Percentiles rank a stretch among this genome's conserved stretches.
These are phyloP conservation scores for Mortierella hygrophila DNA, from an alignment of 192 early-diverging fungal genomes.

Conservation along the genomic window DNA sequence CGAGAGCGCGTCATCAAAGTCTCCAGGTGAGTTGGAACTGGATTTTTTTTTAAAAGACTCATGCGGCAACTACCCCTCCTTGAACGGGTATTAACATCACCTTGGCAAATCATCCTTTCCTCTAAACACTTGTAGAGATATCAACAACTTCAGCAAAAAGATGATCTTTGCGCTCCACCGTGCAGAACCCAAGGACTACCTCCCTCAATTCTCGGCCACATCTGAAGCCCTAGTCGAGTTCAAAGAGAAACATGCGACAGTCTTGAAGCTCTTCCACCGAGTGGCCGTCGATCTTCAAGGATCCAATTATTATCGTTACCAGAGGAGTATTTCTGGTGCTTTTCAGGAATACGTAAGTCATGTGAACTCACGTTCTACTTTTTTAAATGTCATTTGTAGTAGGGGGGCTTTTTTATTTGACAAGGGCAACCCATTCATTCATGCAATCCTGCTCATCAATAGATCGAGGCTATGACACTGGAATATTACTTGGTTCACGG, in stretches of 20 bases:
- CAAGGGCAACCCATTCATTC: too few species aligned
- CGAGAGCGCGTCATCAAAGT: constrained; percentile 50
- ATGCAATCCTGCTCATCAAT: background rate
- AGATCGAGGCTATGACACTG: constrained; percentile 54
- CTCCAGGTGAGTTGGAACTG: constrained; percentile 24
- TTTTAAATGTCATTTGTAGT: background rate
- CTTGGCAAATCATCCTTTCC: background rate
- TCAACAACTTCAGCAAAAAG: constrained; percentile 52
- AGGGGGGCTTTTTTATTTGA: background rate
- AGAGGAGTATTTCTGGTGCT: constrained; percentile 44
- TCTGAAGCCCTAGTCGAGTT: constrained; percentile 45
- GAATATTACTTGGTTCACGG: constrained; percentile 52
- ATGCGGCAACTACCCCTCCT: background rate
- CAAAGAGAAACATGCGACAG: constrained; percentile 39
- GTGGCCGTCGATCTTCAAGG: constrained; percentile 43
- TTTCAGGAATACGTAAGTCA: constrained; percentile 55
- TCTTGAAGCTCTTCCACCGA: constrained; percentile 49
- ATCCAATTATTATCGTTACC: constrained; percentile 47
- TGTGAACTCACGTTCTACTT: background rate
- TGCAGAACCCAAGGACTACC: constrained; percentile 43
- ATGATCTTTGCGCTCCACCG: constrained; percentile 56
- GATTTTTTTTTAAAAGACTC: background rate
- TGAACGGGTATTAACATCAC: background rate
- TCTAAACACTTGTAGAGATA: constrained; percentile 20
- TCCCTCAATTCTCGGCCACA: constrained; percentile 22